phyloP scores from a whole-genome alignment of 2,329 filamentous ascomycete genomes.

The Cladosporium sp. region DNA sequence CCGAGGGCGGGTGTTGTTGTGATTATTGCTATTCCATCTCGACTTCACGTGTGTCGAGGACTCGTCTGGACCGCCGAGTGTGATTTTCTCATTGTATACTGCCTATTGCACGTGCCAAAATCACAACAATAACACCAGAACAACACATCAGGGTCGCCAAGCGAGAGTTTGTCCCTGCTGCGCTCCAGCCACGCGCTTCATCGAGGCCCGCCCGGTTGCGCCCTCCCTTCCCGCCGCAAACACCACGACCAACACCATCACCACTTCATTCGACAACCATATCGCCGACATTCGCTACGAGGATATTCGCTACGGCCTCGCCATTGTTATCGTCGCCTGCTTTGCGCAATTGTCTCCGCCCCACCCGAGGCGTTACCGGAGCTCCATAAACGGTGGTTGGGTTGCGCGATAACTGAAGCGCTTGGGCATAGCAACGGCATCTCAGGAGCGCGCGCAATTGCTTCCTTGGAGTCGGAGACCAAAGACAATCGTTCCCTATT shows the following conservation, averaged over 20 bases:
- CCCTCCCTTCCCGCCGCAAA: constrained; percentile 17
- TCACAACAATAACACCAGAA: neutral
- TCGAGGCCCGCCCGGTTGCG: constrained; percentile 5
- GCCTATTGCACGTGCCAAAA: neutral
- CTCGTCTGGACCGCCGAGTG: neutral
- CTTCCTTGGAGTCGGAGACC: neutral
- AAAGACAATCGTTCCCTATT: neutral
- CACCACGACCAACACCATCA: constrained; percentile 13
- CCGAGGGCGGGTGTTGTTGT: constrained; percentile 9
- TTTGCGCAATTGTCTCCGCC: constrained; percentile 6
- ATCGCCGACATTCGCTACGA: constrained; percentile 12
- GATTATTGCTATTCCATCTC: neutral
- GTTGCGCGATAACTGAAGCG: constrained; percentile 10
- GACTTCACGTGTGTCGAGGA: neutral
- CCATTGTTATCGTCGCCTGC: constrained; percentile 19
- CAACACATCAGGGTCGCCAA: neutral
- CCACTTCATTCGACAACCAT: constrained; percentile 1
- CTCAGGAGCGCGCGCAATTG: constrained; percentile 8
- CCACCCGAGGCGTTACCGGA: neutral
- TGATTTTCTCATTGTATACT: neutral
- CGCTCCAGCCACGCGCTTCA: constrained; percentile 15
- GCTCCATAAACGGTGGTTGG: constrained; percentile 10
- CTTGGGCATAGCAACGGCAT: constrained; percentile 19
- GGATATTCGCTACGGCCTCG: neutral
- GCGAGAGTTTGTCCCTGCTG: constrained; percentile 9